These are phyloP conservation scores for Colletotrichum sojae DNA, from an alignment of 2,329 filamentous ascomycete genomes.

Conservation along the genomic window DNA sequence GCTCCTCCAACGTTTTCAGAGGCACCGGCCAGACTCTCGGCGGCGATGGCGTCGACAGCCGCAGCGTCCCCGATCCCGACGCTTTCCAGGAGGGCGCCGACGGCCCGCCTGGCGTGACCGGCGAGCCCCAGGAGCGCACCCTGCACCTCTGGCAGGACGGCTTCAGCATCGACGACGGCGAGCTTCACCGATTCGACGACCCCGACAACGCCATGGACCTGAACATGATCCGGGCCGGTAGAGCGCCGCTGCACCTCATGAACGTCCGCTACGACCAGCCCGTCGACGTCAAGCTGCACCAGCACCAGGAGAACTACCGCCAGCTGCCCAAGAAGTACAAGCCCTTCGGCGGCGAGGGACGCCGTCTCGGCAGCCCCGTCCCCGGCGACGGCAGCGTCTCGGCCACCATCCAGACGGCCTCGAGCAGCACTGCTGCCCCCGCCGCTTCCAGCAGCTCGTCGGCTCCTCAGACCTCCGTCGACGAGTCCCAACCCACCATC, in stretches of 20 bases:
- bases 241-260: constrained; percentile 83
- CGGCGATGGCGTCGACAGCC: constrained; percentile 81
- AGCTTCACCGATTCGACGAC: constrained; percentile 83
- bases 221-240: constrained; percentile 81
- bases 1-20: constrained; percentile 70
- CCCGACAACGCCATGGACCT: constrained; percentile 80
- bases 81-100: constrained; percentile 48
- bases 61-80: constrained; percentile 74
- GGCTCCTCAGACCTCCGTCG: constrained; percentile 56
- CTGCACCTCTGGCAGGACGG: constrained; percentile 88
- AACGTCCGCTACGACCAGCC: constrained; percentile 82
- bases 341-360: constrained; percentile 80
- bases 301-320: constrained; percentile 82
- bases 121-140: constrained; percentile 73
- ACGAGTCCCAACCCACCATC: constrained; percentile 77
- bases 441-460: constrained; percentile 51
- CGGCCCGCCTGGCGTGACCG: constrained; percentile 50
- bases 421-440: constrained; percentile 44
- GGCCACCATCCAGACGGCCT: constrained; percentile 42
- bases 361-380: constrained; percentile 82
- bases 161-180: constrained; percentile 87
- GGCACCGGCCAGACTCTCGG: constrained; percentile 83
- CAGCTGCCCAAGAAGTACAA: constrained; percentile 81
- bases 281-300: constrained; percentile 83
- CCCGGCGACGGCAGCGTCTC: constrained; percentile 66